Conservation (phyloP, 371 early-diverging fungal species). For the Mortierella sp. region DNA sequence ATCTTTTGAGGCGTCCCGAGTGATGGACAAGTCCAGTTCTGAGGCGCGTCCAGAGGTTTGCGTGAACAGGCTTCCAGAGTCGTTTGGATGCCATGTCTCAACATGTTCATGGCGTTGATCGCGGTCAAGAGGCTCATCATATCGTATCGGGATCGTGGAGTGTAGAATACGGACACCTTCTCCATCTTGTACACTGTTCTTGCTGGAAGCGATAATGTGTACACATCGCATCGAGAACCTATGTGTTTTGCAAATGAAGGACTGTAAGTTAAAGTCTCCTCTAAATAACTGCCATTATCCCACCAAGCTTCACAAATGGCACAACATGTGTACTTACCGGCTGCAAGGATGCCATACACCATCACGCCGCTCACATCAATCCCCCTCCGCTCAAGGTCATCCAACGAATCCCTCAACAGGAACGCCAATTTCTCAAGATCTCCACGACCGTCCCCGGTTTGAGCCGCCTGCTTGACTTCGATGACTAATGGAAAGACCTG, state of each 20-base stretch:
- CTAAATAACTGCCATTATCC: not conserved
- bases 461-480: not conserved
- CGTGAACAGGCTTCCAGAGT: not conserved
- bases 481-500: not conserved
- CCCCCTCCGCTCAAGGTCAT: not conserved
- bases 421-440: not conserved
- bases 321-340: not conserved
- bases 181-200: not conserved
- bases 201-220: not conserved
- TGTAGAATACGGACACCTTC: not conserved
- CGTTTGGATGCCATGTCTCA: not conserved
- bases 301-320: no score
- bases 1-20: no score
- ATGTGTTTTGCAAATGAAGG: not conserved
- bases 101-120: not conserved
- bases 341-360: not conserved
- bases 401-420: not conserved
- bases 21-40: no score
- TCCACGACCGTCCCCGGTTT: not conserved
- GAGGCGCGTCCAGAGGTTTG: not conserved
- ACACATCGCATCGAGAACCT: not conserved
- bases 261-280: not conserved
- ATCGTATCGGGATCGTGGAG: not conserved
- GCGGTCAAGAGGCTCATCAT: not conserved
- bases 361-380: not conserved